Base-by-base conservation (phyloP, 257 asterid species). In the Penstemon barbatus region DNA sequence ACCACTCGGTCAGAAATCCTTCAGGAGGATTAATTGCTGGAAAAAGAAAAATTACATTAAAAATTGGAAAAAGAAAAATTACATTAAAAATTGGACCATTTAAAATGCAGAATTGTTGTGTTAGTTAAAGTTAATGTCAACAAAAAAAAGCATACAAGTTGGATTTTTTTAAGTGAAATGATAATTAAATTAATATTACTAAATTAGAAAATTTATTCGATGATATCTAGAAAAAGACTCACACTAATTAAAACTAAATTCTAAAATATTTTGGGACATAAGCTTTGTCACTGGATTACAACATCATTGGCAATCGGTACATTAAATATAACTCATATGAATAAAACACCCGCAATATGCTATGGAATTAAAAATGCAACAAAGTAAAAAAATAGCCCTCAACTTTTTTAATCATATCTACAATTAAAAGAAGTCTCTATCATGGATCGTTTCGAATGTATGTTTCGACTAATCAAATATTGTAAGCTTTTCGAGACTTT, bases 1-100 rank as follows among this genome's bases (percentile, higher is more conserved):
- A 80, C 79, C 75, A 80, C 37, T 64, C 82, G 3, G 55, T 41
- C n/a, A 80, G 15, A 64, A 80, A 76, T 15, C 82, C 82, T 39
- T 80, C 79, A 4, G 76, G 67, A 13, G 70, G 39, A 71, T 71
- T 18, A 5, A 68, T 8, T 7, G 63, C 83, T 79, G 75, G 19
- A 54, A 58, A 56, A 41, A 62, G 12, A 39, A 57, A 44, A 15
- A 15, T 15, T 15, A 15, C 18, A 15, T 15, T 15, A 15, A 15
- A 15, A 15, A 15, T 15, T 15, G 18, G 18, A 15, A 15, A 15
- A 15, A 15, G 18, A 15, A 15, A 3, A 13, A 12, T 51, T 25
- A 43, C 15, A 42, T n/a, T 9, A 37, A 41, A 67, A 53, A 1
- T 5, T 10, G 42, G 59, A 45, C 19, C 36, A 33, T 19, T 48